Evolutionary conservation across 768 basidiomycete genomes (phyloP).

Genomic region (Lepiota brunneoincarnata): DNA sequence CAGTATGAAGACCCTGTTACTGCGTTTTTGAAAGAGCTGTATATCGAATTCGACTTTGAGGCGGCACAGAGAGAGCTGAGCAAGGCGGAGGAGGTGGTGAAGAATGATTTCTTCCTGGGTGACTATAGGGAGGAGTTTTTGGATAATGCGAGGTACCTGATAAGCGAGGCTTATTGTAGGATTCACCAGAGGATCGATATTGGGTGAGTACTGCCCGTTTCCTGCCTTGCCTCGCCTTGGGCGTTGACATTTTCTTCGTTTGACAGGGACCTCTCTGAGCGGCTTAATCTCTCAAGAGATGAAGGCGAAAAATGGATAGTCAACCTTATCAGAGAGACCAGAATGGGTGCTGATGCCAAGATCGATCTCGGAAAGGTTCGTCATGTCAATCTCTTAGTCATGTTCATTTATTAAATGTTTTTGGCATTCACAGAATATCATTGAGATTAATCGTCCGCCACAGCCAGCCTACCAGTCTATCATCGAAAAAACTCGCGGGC

Average conservation of each 20-base stretch:
- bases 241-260: background rate
- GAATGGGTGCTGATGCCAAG: constrained; percentile 96
- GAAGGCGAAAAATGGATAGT: constrained; percentile 99
- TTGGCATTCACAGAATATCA: constrained; percentile 68
- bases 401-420: background rate
- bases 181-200: constrained; percentile 95
- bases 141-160: constrained; percentile 93
- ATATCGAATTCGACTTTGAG: constrained; percentile 95
- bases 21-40: constrained; percentile 88
- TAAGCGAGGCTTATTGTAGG: constrained; percentile 96
- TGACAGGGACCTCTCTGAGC: constrained; percentile 82
- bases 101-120: constrained; percentile 91
- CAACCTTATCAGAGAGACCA: constrained; percentile 95
- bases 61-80: constrained; percentile 83
- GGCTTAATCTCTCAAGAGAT: constrained; percentile 88
- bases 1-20: constrained; percentile 95
- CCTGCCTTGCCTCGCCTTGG: background rate
- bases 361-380: constrained; percentile 93
- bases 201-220: constrained; percentile 37
- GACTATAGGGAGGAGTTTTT: constrained; percentile 92
- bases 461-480: constrained; percentile 90
- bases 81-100: constrained; percentile 77
- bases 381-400: background rate
- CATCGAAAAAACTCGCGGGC: constrained; percentile 92
- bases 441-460: constrained; percentile 89